Conservation (phyloP, 2,329 filamentous ascomycete species). For the Podosphaera aphanis region DNA sequence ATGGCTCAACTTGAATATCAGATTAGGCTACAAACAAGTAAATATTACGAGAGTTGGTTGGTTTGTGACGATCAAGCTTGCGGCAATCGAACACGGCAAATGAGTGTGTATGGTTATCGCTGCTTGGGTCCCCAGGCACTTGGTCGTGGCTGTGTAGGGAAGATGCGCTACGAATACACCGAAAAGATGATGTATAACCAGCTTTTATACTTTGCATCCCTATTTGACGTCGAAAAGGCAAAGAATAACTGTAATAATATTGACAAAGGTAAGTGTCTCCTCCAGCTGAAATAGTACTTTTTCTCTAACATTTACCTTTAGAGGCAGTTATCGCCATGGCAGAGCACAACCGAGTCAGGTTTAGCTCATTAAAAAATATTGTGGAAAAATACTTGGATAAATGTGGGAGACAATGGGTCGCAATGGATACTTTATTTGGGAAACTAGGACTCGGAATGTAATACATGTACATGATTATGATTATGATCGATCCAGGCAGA, state of each 20-base stretch:
- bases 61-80: slow-evolving; percentile 77
- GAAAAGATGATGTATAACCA: slow-evolving; percentile 93
- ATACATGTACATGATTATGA: no score
- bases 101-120: slow-evolving; percentile 75
- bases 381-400: slow-evolving; percentile 72
- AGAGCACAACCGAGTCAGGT: slow-evolving; percentile 61
- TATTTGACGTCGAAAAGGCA: slow-evolving; percentile 81
- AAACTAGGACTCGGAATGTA: slow-evolving; percentile 30
- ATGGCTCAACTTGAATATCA: slow-evolving; percentile 73
- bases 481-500: background rate
- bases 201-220: slow-evolving; percentile 58
- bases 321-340: slow-evolving; percentile 40
- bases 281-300: slow-evolving; percentile 6
- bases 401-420: slow-evolving; percentile 78
- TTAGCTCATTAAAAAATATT: slow-evolving; percentile 49
- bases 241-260: slow-evolving; percentile 26
- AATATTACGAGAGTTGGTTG: slow-evolving; percentile 85
- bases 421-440: slow-evolving; percentile 72
- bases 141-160: slow-evolving; percentile 60
- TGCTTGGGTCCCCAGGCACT: slow-evolving; percentile 75
- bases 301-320: slow-evolving; percentile 4
- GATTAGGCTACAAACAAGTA: slow-evolving; percentile 51
- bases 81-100: slow-evolving; percentile 66
- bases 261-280: slow-evolving; percentile 19
- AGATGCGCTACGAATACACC: slow-evolving; percentile 68